Evolutionary conservation across 2,329 filamentous ascomycete genomes (phyloP).

Genomic region (Elsinoe fawcettii): DNA sequence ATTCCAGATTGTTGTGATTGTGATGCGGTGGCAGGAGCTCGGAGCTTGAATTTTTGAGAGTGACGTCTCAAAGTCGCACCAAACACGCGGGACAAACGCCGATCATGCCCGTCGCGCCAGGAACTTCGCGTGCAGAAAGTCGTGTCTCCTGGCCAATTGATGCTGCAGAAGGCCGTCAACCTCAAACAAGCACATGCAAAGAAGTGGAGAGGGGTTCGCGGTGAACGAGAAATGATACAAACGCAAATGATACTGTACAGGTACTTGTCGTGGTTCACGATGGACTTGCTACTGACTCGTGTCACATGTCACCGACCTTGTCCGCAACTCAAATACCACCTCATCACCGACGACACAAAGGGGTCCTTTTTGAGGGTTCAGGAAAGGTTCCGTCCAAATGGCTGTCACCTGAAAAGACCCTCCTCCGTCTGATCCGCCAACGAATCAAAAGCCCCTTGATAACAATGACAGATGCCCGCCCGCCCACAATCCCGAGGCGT

Average conservation of each 20-base stretch:
- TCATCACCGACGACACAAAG: background rate
- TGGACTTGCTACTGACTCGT: constrained; percentile 8
- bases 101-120: constrained; percentile 8
- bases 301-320: background rate
- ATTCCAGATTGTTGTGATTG: background rate
- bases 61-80: background rate
- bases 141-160: constrained; percentile 5
- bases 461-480: background rate
- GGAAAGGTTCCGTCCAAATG: background rate
- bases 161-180: background rate
- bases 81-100: constrained; percentile 10
- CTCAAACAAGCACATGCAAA: constrained; percentile 4
- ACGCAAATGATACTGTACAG: background rate
- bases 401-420: background rate
- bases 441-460: background rate
- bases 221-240: background rate
- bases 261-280: too few relatives aligned
- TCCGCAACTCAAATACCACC: background rate
- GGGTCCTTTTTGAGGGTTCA: background rate
- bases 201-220: background rate
- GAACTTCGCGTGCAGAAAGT: background rate
- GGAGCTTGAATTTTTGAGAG: constrained; percentile 10
- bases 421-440: background rate
- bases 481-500: background rate
- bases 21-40: constrained; percentile 9